Base-by-base conservation (phyloP, 139 green algal species). In the Zygnema circumcarinatum region DNA sequence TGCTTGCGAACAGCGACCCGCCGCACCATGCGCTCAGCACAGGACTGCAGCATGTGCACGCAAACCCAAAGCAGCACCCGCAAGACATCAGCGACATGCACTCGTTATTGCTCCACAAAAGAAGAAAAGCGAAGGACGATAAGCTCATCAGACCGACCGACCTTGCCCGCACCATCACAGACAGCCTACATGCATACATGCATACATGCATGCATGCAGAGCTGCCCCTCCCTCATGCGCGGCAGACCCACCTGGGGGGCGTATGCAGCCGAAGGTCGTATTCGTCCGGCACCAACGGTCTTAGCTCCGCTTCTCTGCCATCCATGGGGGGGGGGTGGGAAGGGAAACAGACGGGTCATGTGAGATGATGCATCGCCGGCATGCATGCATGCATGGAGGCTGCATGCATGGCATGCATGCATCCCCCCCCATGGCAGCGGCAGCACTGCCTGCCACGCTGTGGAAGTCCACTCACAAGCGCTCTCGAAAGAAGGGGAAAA, bases 201-300 rank as follows among this genome's bases (percentile, higher is more conserved):
- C 69, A 11, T 11, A 16, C 69, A 79, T 20, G 69, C 11, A 79
- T 20, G 11, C 69, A 79, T 11, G 69, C 40, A 79, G 21, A 62
- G 67, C 22, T 29, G 31, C 3, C 25, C 32, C 2, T n/a, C n/a
- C n/a, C n/a, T n/a, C n/a, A n/a, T n/a, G n/a, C n/a, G n/a, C n/a
- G n/a, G n/a, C n/a, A n/a, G n/a, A 31, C 42, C 3, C 29, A 85
- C 79, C 40, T 79, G 39, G 56, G 7, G 16, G 2, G 7, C 2
- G 31, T 21, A 35, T n/a, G 32, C 7, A 88, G 3, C 2, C 31
- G 16, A 7, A 92, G 2, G 1, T 86, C 80, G 16, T 81, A 89
- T 31, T 87, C 11, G 40, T 89, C 88, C 20, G 89, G 89, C 33
- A 92, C 88, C 40, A 92, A 73, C 21, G 88, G 39, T 3, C 89